Base-by-base conservation (phyloP, 192 early-diverging fungal species). In the Coemansia sp. region DNA sequence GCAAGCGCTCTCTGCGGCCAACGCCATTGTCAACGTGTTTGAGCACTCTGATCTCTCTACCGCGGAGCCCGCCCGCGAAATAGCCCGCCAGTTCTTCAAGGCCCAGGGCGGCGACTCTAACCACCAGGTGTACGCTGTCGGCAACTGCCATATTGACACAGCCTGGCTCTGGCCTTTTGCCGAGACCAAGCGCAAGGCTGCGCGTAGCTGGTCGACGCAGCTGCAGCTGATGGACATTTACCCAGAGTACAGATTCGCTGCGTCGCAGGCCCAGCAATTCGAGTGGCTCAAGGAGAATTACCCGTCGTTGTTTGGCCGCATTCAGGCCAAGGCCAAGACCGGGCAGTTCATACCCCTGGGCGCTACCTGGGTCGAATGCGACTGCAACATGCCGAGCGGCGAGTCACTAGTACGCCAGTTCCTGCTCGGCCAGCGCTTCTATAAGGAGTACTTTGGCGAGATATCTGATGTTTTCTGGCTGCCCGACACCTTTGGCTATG, bases 321-420 rank as follows among this genome's bases (percentile, higher is more conserved):
- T 99, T 37, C 83, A 89, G 69, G 76, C 84, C n/a, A 88, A 88
- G 62, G 78, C 84, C 31, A 83, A 87, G 46, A 66, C 68, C 2
- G 93, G 91, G 0, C 88, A 90, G 69, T 97, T 99, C 72, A 83
- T 95, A 38, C 92, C 93, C 9, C 94, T 96, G 53, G 96, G 96
- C 31, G 93, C 91, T 1, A 94, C 94, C 39, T 97, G 94, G 95
- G 93, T 98, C 20, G 96, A 98, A 69, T 97, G 95, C 94, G 96
- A 99, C 82, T 92, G 91, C 82, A 97, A 99, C 78, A 83, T 99
- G 45, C 96, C 96, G 6, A 91, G 90, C 50, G 96, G 96, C 13
- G 96, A 99, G 67, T 87, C 92, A 1, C 74, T 99, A 20, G 90
- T 86, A 61, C 86, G 96, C 23, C 96, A 99, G 73, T 95, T 99